Evolutionary conservation across 495 filamentous ascomycete species (phyloP), one percentile per base, ranked within the genome.

Genomic region (Penicillium pulvis): DNA sequence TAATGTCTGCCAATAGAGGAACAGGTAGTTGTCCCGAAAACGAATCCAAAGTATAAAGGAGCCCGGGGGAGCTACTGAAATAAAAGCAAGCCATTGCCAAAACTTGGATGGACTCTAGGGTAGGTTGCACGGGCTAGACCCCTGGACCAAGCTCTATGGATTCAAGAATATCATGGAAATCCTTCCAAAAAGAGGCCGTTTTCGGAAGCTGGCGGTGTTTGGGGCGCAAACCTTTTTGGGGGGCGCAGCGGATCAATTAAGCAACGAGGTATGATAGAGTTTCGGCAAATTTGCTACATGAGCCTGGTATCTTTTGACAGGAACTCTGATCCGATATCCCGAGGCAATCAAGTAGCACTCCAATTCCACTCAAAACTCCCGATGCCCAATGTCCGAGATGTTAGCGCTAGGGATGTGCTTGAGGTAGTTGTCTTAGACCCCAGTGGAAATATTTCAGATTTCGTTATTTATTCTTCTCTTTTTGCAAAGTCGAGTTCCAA

Each of bases 101-200:
- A 30, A 5, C 16, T 30, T 30, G 4, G 12, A 7, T 16, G n/a
- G 19, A 45, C 51, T 9, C 17, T 50, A 48, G 30, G 49, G 52
- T 53, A 56, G 54, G 31, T 51, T 56, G 30, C 1, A 49, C 42
- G 50, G 63, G 56, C 63, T 44, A 61, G 65, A 55, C 55, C 62
- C 58, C 49, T 49, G 63, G 48, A 20, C 17, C 44, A 53, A 53
- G 17, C 14, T 44, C 20, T 53, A 57, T 57, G 44, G 28, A 53
- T 46, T 54, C 33, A 31, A 39, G 51, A 44, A 61, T 50, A 49
- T 23, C 54, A 58, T 42, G 57, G 45, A 63, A 57, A n/a, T 30
- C 41, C n/a, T 28, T 10, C 49, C 28, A 20, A 39, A 24, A 36
- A 17, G 42, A 11, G 17, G 31, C 60, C 47, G 66, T 56, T 47